phyloP scores from a whole-genome alignment of 768 basidiomycete genomes.

The Leucocoprinus birnbaumii region DNA sequence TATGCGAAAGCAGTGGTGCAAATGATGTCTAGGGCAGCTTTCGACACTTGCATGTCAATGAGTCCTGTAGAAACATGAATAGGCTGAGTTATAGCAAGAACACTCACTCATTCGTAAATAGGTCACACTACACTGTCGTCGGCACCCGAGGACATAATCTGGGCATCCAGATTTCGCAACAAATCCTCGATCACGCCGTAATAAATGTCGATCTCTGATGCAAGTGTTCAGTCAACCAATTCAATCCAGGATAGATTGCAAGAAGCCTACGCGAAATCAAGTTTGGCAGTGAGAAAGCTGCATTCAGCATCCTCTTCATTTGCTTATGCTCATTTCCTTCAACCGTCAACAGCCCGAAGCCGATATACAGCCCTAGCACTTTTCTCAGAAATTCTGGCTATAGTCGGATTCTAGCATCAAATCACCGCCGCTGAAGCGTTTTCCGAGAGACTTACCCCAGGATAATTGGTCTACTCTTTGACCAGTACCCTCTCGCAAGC shows the following conservation, averaged over 20 bases:
- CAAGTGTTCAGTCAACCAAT: background rate
- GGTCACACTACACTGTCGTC: constrained; percentile 24
- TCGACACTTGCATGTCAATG: constrained; percentile 37
- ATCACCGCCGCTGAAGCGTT: too few species aligned
- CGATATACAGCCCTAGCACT: constrained; percentile 32
- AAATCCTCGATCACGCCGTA: constrained; percentile 41
- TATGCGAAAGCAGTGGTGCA: constrained; percentile 51
- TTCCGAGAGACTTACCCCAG: constrained; percentile 36
- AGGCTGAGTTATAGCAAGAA: too few species aligned
- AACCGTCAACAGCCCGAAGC: constrained; percentile 38
- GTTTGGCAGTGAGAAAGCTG: constrained; percentile 39
- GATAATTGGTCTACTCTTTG: constrained; percentile 36
- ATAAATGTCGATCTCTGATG: constrained; percentile 48
- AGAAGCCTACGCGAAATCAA: constrained; percentile 14
- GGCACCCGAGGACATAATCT: constrained; percentile 23
- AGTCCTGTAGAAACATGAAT: background rate
- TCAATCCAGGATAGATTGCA: background rate
- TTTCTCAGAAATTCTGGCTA: constrained; percentile 24
- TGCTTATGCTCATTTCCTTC: constrained; percentile 40
- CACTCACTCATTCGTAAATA: constrained; percentile 45
- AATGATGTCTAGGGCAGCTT: constrained; percentile 51
- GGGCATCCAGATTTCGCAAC: constrained; percentile 29
- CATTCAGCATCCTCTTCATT: constrained; percentile 43
- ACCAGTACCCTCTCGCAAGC: constrained; percentile 38
- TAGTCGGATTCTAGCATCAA: too few species aligned